Percentiles rank a stretch among this genome's conserved stretches.
Conservation (phyloP, 192 early-diverging fungal species). For the Pilobolus umbonatus region DNA sequence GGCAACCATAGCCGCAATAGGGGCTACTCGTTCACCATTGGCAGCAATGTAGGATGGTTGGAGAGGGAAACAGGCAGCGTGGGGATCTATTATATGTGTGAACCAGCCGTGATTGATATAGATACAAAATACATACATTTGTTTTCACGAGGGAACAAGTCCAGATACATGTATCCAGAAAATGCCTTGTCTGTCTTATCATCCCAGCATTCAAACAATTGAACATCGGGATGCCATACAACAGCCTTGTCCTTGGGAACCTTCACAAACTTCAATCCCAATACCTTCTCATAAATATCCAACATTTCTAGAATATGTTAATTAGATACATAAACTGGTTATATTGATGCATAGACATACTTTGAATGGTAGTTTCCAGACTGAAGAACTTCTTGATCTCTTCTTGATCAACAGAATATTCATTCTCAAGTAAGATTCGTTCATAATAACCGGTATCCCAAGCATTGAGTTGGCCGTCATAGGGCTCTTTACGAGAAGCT, state of each 20-base stretch:
- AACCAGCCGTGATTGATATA: background rate
- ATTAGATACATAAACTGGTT: background rate
- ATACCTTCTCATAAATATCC: slow-evolving; percentile 69
- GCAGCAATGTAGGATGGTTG: slow-evolving; percentile 57
- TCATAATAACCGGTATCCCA: slow-evolving; percentile 80
- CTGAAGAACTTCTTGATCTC: slow-evolving; percentile 77
- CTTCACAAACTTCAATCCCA: slow-evolving; percentile 65
- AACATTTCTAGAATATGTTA: slow-evolving; percentile 53
- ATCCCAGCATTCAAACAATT: slow-evolving; percentile 74
- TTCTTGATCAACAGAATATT: slow-evolving; percentile 74
- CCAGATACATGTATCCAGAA: slow-evolving; percentile 71
- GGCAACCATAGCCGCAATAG: slow-evolving; percentile 69
- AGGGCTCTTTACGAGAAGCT: slow-evolving; percentile 44
- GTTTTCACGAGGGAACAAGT: slow-evolving; percentile 68
- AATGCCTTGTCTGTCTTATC: slow-evolving; percentile 49
- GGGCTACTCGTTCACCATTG: slow-evolving; percentile 52
- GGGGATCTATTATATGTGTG: slow-evolving; percentile 32
- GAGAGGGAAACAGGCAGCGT: slow-evolving; percentile 80
- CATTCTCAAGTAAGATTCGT: slow-evolving; percentile 63
- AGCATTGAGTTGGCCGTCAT: slow-evolving; percentile 54
- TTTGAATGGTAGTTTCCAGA: slow-evolving; percentile 31
- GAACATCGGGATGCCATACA: slow-evolving; percentile 80
- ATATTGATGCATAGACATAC: background rate
- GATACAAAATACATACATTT: slow-evolving; percentile 36
- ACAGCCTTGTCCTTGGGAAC: slow-evolving; percentile 43